Percentiles rank a stretch among this genome's conserved stretches.
Conservation (phyloP, 2,329 filamentous ascomycete genomes). For the Colletotrichum destructivum region DNA sequence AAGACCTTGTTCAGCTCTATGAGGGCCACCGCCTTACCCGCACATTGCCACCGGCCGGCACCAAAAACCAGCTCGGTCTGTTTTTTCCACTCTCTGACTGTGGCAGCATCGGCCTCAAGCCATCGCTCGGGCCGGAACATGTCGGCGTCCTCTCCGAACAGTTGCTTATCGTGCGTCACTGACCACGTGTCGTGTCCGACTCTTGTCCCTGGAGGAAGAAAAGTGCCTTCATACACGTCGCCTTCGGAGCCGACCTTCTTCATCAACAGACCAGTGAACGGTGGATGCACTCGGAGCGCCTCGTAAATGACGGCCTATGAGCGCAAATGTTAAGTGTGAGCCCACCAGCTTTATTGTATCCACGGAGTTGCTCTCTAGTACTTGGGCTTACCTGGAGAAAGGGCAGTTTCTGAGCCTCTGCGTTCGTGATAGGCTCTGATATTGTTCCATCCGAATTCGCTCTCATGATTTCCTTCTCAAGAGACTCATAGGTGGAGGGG, state of each 20-base stretch:
- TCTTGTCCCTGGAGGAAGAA: conserved; percentile 55
- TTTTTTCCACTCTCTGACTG: conserved; percentile 48
- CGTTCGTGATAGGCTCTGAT: conserved; percentile 48
- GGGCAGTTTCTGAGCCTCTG: conserved; percentile 53
- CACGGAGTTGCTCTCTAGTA: not conserved
- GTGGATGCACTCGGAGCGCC: conserved; percentile 64
- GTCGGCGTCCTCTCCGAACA: conserved; percentile 63
- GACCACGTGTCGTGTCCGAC: conserved; percentile 60
- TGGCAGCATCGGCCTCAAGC: conserved; percentile 54
- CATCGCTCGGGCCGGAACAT: conserved; percentile 64
- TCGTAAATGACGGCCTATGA: conserved; percentile 66
- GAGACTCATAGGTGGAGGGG: conserved; percentile 59
- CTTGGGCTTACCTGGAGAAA: conserved; percentile 54
- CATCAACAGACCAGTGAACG: conserved; percentile 63
- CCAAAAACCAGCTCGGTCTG: conserved; percentile 61
- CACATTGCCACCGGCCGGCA: conserved; percentile 58
- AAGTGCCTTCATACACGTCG: conserved; percentile 52
- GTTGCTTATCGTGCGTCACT: conserved; percentile 52
- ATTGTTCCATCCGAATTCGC: conserved; percentile 42
- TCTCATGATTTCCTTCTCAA: conserved; percentile 64
- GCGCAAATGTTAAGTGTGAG: not conserved
- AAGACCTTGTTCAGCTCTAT: conserved; percentile 62
- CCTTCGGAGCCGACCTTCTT: conserved; percentile 63
- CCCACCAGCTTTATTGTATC: not conserved
- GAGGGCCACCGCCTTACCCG: conserved; percentile 61